Percentiles rank a stretch among this genome's conserved stretches.
Evolutionary conservation across 352 stramenopile species (phyloP).

Genomic region (Phytophthora sojae): DNA sequence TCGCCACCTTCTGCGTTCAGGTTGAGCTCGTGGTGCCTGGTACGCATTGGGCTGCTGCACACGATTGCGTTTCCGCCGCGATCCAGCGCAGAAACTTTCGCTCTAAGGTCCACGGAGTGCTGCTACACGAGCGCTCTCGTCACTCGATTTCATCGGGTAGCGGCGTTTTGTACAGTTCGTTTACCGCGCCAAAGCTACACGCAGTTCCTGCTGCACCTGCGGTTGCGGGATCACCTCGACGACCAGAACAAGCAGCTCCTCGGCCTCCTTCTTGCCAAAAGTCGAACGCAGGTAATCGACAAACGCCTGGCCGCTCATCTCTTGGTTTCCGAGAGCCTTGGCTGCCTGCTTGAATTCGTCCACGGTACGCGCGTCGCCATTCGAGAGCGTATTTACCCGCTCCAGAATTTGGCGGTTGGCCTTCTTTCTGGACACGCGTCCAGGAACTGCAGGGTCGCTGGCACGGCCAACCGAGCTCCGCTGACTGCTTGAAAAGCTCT

Average conservation of each 20-base stretch:
- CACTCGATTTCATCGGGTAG: background rate
- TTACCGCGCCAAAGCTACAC: slow-evolving; percentile 56
- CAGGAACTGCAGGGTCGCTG: slow-evolving; percentile 30
- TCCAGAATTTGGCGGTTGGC: slow-evolving; percentile 76
- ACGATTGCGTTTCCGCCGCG: background rate
- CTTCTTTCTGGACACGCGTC: slow-evolving; percentile 58
- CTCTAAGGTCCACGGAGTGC: background rate
- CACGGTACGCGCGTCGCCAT: slow-evolving; percentile 55
- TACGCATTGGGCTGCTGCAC: slow-evolving; percentile 2
- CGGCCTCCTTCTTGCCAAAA: slow-evolving; percentile 62
- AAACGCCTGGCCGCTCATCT: slow-evolving; percentile 74
- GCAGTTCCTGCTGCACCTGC: slow-evolving; percentile 67
- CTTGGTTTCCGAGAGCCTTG: slow-evolving; percentile 72
- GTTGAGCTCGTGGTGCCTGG: slow-evolving; percentile 19
- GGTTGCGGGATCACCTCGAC: slow-evolving; percentile 69
- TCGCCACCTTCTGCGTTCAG: slow-evolving; percentile 33
- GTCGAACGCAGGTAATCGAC: slow-evolving; percentile 64
- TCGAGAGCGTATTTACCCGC: slow-evolving; percentile 62
- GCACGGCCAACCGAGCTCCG: slow-evolving; percentile 17
- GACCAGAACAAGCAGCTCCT: slow-evolving; percentile 70
- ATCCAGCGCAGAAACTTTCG: background rate
- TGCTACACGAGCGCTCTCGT: background rate
- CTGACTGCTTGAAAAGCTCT: slow-evolving; percentile 39
- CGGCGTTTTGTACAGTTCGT: background rate
- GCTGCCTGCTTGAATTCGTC: slow-evolving; percentile 72